A percentile compares a stretch with the other conserved stretches of the same genome.
These are phyloP conservation scores for Boletus insuetus DNA, from an alignment of 768 basidiomycete genomes.

Conservation along the genomic window DNA sequence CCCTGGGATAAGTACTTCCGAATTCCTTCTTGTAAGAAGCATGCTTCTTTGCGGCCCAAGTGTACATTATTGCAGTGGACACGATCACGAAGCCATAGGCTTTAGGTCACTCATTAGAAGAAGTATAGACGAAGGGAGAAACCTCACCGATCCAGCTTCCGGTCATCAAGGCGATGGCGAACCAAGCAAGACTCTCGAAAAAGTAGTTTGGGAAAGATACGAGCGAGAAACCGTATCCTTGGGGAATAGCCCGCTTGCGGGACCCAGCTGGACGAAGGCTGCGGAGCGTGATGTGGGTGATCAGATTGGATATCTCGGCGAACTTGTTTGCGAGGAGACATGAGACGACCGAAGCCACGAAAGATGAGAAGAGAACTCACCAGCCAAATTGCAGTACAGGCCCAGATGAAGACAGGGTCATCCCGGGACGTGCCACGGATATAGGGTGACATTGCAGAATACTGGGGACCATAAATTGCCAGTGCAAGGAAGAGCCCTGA, in stretches of 20 bases:
- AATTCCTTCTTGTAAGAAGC: constrained; percentile 89
- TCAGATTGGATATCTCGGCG: constrained; percentile 80
- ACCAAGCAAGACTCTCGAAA: constrained; percentile 83
- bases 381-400: constrained; percentile 65
- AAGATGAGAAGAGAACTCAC: constrained; percentile 46
- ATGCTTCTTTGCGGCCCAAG: constrained; percentile 94
- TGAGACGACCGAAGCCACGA: background rate
- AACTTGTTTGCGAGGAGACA: constrained; percentile 47
- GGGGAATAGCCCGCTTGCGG: constrained; percentile 78
- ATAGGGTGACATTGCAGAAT: constrained; percentile 61
- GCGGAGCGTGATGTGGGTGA: constrained; percentile 79
- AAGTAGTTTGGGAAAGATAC: constrained; percentile 93
- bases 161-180: constrained; percentile 70
- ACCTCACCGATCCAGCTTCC: constrained; percentile 68
- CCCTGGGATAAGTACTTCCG: constrained; percentile 75
- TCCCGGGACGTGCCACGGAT: constrained; percentile 62
- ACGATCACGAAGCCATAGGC: constrained; percentile 66
- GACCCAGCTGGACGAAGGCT: constrained; percentile 79
- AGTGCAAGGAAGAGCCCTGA: constrained; percentile 72
- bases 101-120: constrained; percentile 25
- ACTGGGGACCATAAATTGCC: constrained; percentile 80
- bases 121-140: background rate
- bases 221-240: constrained; percentile 89
- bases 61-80: constrained; percentile 63
- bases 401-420: constrained; percentile 64